Base-by-base conservation (phyloP, 805 yeast genomes). In the Metschnikowia amazonensis region DNA sequence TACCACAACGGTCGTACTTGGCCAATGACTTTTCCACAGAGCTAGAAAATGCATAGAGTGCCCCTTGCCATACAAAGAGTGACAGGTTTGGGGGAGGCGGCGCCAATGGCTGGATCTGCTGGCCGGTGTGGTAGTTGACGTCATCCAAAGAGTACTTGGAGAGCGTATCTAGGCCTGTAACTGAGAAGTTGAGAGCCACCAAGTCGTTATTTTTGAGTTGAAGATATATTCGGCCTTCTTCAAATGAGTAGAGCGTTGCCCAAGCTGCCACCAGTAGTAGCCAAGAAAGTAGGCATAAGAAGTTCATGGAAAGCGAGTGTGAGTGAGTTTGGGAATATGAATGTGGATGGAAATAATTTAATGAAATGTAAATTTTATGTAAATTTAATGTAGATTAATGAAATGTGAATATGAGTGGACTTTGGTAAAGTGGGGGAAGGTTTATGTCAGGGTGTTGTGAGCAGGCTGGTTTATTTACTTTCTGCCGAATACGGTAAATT, bases 181-280 rank as follows among this genome's bases (percentile, higher is more conserved):
- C 57, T 10, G 69, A 63, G 46, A 70, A 67, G 47, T 69, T 63
- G 24, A 71, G 49, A 2, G 61, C 49, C 8, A 70, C 61, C 35
- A 71, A 53, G 30, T 69, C 72, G 47, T 70, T 64, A 47, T 69
- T 67, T 14, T 56, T 54, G 24, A 71, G 57, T 44, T 64, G 70
- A 25, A 70, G 46, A 48, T 68, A 71, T 8, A 67, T 54, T 44
- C 57, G 59, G 2, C 71, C 73, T 10, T 60, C 58, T 8, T 58
- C 50, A 32, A 64, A 64, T 8, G 69, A 58, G 47, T 71, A 71
- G 24, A 69, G 52, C 2, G 75, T 64, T 36, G 63, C 59, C 72
- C 72, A 66, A 10, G 43, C 46, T 5, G 56, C 51, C 14, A 30
- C 37, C 13, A 24, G 25, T 23, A 37, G 47, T 35, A 49, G 49